Evolutionary conservation across 1,139 yeast species (phyloP).

Genomic region (Citeromyces hawaiiensis): DNA sequence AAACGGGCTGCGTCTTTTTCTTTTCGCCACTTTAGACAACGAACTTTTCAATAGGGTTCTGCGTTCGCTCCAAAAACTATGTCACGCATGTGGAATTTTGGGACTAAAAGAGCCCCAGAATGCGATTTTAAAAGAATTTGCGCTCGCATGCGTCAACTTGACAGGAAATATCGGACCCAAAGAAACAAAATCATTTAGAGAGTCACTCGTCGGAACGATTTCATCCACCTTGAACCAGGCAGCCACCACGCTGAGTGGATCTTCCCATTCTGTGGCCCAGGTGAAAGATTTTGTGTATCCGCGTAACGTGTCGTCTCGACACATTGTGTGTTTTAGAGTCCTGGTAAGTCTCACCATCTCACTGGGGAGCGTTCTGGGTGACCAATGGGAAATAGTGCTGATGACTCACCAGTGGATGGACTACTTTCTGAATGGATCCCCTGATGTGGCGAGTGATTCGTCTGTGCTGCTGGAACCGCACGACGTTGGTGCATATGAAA

Average conservation of each 20-base stretch:
- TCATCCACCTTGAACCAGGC: slow-evolving; percentile 24
- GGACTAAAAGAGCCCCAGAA: slow-evolving; percentile 44
- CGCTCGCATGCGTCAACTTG: slow-evolving; percentile 36
- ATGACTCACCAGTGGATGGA: slow-evolving; percentile 68
- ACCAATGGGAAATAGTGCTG: slow-evolving; percentile 58
- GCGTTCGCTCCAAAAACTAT: slow-evolving; percentile 62
- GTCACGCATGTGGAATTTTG: slow-evolving; percentile 76
- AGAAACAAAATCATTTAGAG: slow-evolving; percentile 33
- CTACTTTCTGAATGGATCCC: slow-evolving; percentile 49
- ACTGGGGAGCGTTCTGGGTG: slow-evolving; percentile 50
- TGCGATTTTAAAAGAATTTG: slow-evolving; percentile 42
- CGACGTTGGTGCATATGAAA: background rate
- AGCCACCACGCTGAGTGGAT: slow-evolving; percentile 11
- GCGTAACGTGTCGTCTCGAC: slow-evolving; percentile 42
- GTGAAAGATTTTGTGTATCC: slow-evolving; percentile 17
- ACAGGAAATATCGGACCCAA: slow-evolving; percentile 15
- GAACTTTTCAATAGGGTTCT: slow-evolving; percentile 53
- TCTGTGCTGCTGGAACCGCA: background rate
- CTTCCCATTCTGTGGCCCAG: slow-evolving; percentile 8
- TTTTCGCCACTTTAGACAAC: slow-evolving; percentile 56
- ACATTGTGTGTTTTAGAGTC: slow-evolving; percentile 69
- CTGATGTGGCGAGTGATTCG: slow-evolving; percentile 10
- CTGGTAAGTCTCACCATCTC: slow-evolving; percentile 65
- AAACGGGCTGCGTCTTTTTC: slow-evolving; percentile 32
- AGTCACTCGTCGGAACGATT: slow-evolving; percentile 46